Conservation (phyloP, 2,329 filamentous ascomycete genomes). For the Ceratocystis diversiconidia region DNA sequence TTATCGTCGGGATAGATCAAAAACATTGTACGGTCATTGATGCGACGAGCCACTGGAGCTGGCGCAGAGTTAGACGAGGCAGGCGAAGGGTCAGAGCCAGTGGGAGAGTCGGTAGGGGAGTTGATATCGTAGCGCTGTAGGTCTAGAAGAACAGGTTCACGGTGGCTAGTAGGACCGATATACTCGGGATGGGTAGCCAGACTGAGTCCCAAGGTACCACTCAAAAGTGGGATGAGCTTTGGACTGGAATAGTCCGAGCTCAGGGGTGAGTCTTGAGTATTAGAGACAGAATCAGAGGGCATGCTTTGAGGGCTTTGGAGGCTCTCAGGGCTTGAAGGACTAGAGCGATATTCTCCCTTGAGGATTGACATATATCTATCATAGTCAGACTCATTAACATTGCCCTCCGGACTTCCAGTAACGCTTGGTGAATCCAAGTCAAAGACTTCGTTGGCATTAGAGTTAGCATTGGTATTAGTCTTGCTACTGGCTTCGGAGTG, state of each 20-base stretch:
- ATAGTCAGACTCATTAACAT: constrained; percentile 12
- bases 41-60: constrained; percentile 24
- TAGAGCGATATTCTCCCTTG: constrained; percentile 7
- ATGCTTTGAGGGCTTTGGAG: constrained; percentile 3
- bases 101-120: not conserved
- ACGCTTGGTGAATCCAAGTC: not conserved
- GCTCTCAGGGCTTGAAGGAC: not conserved
- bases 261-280: constrained; percentile 2
- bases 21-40: constrained; percentile 27
- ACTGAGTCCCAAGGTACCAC: constrained; percentile 39
- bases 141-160: constrained; percentile 42
- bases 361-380: constrained; percentile 16
- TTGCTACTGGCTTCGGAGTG: not conserved
- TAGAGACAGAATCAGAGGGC: not conserved
- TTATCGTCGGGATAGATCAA: constrained; percentile 27
- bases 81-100: constrained; percentile 12
- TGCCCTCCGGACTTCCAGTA: not conserved
- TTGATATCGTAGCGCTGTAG: constrained; percentile 39
- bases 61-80: constrained; percentile 15
- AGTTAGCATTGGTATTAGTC: not conserved
- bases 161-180: constrained; percentile 44
- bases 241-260: constrained; percentile 9
- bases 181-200: constrained; percentile 45
- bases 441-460: constrained; percentile 1
- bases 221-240: constrained; percentile 24